These are phyloP conservation scores for Flagelloscypha sp. DNA, from an alignment of 768 basidiomycete species.

Conservation along the genomic window DNA sequence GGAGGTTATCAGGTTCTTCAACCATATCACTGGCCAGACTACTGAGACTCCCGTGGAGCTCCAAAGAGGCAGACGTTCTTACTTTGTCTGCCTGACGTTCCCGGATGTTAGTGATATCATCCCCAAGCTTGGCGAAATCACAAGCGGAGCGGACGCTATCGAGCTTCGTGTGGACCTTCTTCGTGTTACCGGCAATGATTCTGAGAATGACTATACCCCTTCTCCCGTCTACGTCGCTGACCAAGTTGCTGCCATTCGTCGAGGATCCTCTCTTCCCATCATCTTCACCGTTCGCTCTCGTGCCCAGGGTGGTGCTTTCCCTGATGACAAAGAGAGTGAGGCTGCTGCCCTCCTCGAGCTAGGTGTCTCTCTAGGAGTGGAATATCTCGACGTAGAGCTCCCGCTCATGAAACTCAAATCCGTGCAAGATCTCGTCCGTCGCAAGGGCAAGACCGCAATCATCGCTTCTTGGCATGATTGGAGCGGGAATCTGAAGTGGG, in stretches of 20 bases:
- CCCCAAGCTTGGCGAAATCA: slow-evolving; percentile 60
- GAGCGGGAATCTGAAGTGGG: slow-evolving; percentile 81
- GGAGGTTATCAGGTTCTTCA: slow-evolving; percentile 82
- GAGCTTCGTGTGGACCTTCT: slow-evolving; percentile 94
- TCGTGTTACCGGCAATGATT: slow-evolving; percentile 37
- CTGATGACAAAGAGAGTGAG: slow-evolving; percentile 64
- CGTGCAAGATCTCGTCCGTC: slow-evolving; percentile 48
- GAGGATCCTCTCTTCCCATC: slow-evolving; percentile 72
- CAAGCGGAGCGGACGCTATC: slow-evolving; percentile 81
- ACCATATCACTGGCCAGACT: slow-evolving; percentile 68
- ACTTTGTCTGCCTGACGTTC: slow-evolving; percentile 90
- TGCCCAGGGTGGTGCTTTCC: slow-evolving; percentile 88
- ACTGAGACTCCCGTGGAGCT: slow-evolving; percentile 54
- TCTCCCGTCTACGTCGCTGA: slow-evolving; percentile 63
- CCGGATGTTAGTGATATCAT: slow-evolving; percentile 75
- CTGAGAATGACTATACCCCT: slow-evolving; percentile 51
- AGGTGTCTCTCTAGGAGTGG: slow-evolving; percentile 75
- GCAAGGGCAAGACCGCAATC: slow-evolving; percentile 69
- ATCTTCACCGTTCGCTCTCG: slow-evolving; percentile 87
- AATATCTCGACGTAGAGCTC: slow-evolving; percentile 91
- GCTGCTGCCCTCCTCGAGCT: slow-evolving; percentile 70
- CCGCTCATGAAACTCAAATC: slow-evolving; percentile 56
- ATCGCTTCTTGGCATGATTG: slow-evolving; percentile 96
- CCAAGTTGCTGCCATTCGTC: slow-evolving; percentile 74
- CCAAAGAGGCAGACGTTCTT: slow-evolving; percentile 52